phyloP scores from a whole-genome alignment of 129 eudicot species.

The Flaveria sonorensis region DNA sequence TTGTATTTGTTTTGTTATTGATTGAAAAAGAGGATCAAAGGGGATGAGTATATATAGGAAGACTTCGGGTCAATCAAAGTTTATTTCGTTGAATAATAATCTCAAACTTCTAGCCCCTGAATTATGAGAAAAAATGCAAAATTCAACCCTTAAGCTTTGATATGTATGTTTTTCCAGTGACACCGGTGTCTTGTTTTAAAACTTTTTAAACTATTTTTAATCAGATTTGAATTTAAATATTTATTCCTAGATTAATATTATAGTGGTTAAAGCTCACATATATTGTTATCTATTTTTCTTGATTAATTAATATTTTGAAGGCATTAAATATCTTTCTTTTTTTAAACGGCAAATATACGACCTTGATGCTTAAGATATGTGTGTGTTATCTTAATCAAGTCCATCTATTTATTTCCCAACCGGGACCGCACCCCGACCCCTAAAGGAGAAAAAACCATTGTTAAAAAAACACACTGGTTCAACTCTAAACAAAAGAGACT shows the following conservation, averaged over 20 bases:
- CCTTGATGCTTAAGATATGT: fast-evolving
- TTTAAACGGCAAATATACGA: too few species aligned
- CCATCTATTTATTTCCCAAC: too few species aligned
- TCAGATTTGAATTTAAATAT: not conserved
- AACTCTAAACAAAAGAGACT: too few species aligned
- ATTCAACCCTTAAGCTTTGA: not conserved
- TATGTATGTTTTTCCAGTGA: not conserved
- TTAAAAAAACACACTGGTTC: fast-evolving
- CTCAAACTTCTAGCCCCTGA: not conserved
- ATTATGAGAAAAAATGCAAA: not conserved
- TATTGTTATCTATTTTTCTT: not conserved
- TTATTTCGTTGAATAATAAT: not conserved
- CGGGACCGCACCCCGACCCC: too few species aligned
- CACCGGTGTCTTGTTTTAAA: too few species aligned
- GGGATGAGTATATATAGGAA: not conserved
- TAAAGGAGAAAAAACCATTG: too few species aligned
- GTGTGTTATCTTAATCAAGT: fast-evolving
- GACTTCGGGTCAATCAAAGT: not conserved
- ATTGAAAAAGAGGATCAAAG: not conserved
- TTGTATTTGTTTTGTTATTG: not conserved
- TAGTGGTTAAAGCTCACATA: not conserved
- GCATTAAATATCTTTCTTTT: not conserved
- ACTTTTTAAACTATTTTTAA: not conserved
- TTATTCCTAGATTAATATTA: too few species aligned
- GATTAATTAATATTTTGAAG: not conserved